phyloP scores from a whole-genome alignment of 129 eudicot genomes.

The Tanacetum coccineum region DNA sequence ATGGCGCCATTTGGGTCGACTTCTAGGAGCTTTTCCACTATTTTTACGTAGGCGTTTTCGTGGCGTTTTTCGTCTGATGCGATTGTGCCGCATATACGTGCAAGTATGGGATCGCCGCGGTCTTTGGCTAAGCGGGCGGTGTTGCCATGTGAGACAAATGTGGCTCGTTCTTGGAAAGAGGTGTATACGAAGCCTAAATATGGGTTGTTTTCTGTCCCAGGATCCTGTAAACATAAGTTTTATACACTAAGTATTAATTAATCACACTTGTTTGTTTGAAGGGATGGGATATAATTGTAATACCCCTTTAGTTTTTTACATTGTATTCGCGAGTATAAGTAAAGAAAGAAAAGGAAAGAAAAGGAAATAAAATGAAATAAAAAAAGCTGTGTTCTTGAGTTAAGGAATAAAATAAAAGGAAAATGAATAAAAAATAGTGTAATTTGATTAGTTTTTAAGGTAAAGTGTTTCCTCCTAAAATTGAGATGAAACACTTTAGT shows the following conservation, averaged over 20 bases:
- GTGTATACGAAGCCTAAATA: slow-evolving; percentile 56
- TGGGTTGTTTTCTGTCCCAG: slow-evolving; percentile 51
- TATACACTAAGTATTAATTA: background rate
- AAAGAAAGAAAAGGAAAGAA: too few species aligned
- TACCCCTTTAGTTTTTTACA: background rate
- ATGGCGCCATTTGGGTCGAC: slow-evolving; percentile 43
- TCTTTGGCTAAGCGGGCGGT: slow-evolving; percentile 44
- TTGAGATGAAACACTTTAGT: too few species aligned
- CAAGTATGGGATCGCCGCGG: slow-evolving; percentile 36
- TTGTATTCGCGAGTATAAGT: too few species aligned
- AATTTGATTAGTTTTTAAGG: too few species aligned
- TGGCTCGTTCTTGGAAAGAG: slow-evolving; percentile 52
- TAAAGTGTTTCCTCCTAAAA: too few species aligned
- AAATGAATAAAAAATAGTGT: too few species aligned
- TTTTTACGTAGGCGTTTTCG: slow-evolving; percentile 39
- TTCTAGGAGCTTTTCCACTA: slow-evolving; percentile 45
- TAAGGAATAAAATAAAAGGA: too few species aligned
- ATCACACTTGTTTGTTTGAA: background rate
- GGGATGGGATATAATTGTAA: too few species aligned
- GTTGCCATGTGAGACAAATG: slow-evolving; percentile 48
- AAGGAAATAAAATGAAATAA: too few species aligned
- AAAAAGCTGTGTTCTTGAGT: too few species aligned
- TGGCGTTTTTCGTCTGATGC: slow-evolving; percentile 62
- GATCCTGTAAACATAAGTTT: slow-evolving; percentile 22
- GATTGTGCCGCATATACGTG: slow-evolving; percentile 47